phyloP scores from a whole-genome alignment of 228 moss, liverwort and hornwort species.

The Sphagnum magellanicum region DNA sequence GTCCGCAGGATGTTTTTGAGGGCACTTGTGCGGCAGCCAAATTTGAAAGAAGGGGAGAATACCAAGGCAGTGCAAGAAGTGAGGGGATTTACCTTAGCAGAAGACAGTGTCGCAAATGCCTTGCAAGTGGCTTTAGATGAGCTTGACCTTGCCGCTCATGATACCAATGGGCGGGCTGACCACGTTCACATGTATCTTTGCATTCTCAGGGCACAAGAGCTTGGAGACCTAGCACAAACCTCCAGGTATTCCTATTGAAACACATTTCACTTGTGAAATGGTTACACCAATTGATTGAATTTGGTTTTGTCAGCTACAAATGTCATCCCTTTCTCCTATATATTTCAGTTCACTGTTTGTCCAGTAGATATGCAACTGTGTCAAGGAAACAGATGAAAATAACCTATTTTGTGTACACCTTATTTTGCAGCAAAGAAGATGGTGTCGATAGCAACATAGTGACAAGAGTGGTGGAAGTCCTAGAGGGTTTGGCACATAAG shows the following conservation, averaged over 20 bases:
- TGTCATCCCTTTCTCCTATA: too few relatives aligned
- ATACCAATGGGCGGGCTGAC: constrained; percentile 75
- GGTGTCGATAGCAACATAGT: constrained; percentile 32
- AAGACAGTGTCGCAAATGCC: constrained; percentile 52
- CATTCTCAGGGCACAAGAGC: constrained; percentile 71
- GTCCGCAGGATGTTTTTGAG: constrained; percentile 71
- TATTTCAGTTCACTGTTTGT: too few relatives aligned
- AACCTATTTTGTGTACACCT: neutral
- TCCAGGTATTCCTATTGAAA: constrained; percentile 17
- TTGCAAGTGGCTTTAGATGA: constrained; percentile 90
- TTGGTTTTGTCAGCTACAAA: too few relatives aligned
- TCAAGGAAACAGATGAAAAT: neutral
- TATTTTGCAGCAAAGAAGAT: constrained; percentile 1
- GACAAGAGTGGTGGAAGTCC: constrained; percentile 37
- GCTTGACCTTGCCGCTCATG: constrained; percentile 77
- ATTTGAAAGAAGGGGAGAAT: constrained; percentile 21
- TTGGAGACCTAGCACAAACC: constrained; percentile 34
- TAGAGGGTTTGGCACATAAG: constrained; percentile 52
- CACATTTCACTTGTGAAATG: too few relatives aligned
- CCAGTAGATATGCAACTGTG: too few relatives aligned
- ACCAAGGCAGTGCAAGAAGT: constrained; percentile 7
- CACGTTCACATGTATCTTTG: constrained; percentile 93
- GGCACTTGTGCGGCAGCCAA: constrained; percentile 68
- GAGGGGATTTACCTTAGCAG: constrained; percentile 21
- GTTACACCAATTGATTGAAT: too few relatives aligned